phyloP scores from a whole-genome alignment of 345 rosid genomes.

The Ailanthus altissimus region DNA sequence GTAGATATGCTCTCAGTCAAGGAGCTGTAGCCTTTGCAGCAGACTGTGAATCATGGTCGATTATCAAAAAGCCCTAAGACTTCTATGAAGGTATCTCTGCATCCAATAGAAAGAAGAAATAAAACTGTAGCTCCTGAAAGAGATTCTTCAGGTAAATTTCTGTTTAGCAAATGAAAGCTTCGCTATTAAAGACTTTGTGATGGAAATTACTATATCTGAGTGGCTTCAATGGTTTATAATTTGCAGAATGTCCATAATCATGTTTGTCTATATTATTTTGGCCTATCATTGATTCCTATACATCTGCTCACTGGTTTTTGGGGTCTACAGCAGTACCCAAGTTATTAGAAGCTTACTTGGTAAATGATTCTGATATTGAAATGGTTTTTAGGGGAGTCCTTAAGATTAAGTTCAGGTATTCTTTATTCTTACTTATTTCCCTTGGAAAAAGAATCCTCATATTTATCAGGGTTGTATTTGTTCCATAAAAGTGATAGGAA shows the following conservation, averaged over 20 bases:
- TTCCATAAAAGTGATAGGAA: not conserved
- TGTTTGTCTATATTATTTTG: not conserved
- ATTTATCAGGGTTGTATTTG: not conserved
- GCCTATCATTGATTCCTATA: not conserved
- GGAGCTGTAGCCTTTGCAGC: constrained; percentile 86
- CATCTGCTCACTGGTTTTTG: not conserved
- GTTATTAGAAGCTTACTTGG: not conserved
- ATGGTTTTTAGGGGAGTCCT: not conserved
- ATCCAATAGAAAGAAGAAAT: constrained; percentile 60
- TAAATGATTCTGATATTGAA: not conserved
- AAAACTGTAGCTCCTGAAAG: constrained; percentile 31
- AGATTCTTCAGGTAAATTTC: constrained; percentile 48
- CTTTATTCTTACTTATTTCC: not conserved
- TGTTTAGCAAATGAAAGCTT: not conserved
- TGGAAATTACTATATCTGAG: not conserved
- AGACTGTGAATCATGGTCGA: constrained; percentile 39
- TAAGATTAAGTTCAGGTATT: not conserved
- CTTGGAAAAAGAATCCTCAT: not conserved
- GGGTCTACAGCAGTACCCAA: not conserved
- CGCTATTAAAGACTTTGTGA: not conserved
- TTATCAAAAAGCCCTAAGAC: constrained; percentile 29
- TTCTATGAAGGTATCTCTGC: constrained; percentile 48
- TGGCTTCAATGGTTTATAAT: not conserved
- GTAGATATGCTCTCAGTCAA: constrained; percentile 71
- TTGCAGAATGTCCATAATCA: not conserved